Base-by-base conservation (phyloP, 2,329 filamentous ascomycete genomes). In the Shiraia sp. region DNA sequence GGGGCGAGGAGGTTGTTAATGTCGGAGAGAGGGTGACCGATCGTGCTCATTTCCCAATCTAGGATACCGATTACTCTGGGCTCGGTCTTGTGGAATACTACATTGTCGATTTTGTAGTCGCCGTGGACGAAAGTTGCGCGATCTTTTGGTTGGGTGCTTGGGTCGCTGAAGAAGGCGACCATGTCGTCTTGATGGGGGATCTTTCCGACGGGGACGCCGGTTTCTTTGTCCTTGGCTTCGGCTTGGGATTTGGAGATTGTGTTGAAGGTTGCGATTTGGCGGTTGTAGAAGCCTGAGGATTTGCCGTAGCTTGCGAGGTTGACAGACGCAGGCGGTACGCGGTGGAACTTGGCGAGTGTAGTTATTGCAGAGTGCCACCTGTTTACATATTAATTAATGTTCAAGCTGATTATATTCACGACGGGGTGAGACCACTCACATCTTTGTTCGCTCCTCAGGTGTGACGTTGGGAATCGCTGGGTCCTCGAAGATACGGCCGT, bases 21-120 rank as follows among this genome's bases (percentile, higher is more conserved):
- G 66, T 99, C 93, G 5, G 88, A 92, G 15, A 97, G 80, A 1
- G 93, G 93, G 68, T 99, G 92, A n/a, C 93, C 93, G 40, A 96
- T 85, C 0, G 93, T 97, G 25, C 90, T 90, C 90, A 99, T 96
- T 75, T 97, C 93, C 66, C 70, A 87, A 80, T 99, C 93, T 5
- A 97, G 74, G 40, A 97, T 90, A 3, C 92, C 93, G 70, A 97
- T 91, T 10, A 97, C 91, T 38, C 85, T 78, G 5, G 91, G 83
- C 68, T 92, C 87, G 0, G 88, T 91, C 72, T 88, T 87, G 74
- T 96, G 89, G 69, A 95, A 99, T 34, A 76, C 74, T 19, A 77
- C 62, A 42, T 77, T 78, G 51, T 77, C 75, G 40, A 78, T 95
- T 76, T 97, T 99, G 76, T 92, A 99, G 70, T 99, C 93, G 25